These are phyloP conservation scores for Aegilops sharonensis DNA, from an alignment of 176 grass and related monocot genomes.

Conservation along the genomic window DNA sequence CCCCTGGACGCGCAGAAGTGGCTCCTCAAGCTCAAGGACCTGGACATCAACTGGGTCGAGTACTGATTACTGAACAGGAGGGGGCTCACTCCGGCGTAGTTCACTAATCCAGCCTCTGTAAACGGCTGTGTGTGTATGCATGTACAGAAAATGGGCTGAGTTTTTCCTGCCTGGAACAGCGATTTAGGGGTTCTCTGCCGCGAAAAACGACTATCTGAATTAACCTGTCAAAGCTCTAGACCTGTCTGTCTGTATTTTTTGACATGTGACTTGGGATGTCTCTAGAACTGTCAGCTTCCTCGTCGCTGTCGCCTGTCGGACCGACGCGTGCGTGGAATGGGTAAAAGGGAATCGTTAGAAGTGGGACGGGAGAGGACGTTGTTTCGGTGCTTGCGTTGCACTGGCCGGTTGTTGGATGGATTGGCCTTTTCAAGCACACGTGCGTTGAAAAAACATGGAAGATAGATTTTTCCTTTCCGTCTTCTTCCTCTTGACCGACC, in stretches of 20 bases:
- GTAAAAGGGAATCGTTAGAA: too few species aligned
- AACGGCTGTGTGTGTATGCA: too few species aligned
- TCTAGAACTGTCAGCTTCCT: too few species aligned
- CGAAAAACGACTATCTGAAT: neutral
- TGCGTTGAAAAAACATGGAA: neutral
- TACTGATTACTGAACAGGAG: constrained; percentile 1
- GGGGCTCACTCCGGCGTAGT: too few species aligned
- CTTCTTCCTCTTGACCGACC: neutral
- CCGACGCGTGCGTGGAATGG: too few species aligned
- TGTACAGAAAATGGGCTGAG: too few species aligned
- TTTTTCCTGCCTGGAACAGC: neutral
- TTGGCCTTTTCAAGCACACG: neutral
- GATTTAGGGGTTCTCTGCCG: neutral
- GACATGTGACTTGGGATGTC: too few species aligned
- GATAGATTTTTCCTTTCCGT: neutral
- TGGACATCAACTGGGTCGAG: constrained; percentile 75
- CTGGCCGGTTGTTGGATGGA: neutral
- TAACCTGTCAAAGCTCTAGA: neutral
- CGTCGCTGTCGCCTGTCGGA: too few species aligned
- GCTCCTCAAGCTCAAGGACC: constrained; percentile 76
- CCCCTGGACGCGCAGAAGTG: constrained; percentile 51
- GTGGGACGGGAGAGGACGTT: neutral
- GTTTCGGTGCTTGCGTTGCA: neutral
- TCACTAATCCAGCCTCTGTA: too few species aligned
- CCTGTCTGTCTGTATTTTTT: too few species aligned